A percentile compares a stretch with the other conserved stretches of the same genome.
These are phyloP conservation scores for Heterobasidion annosum DNA, from an alignment of 1,284 basidiomycete genomes.

Conservation along the genomic window DNA sequence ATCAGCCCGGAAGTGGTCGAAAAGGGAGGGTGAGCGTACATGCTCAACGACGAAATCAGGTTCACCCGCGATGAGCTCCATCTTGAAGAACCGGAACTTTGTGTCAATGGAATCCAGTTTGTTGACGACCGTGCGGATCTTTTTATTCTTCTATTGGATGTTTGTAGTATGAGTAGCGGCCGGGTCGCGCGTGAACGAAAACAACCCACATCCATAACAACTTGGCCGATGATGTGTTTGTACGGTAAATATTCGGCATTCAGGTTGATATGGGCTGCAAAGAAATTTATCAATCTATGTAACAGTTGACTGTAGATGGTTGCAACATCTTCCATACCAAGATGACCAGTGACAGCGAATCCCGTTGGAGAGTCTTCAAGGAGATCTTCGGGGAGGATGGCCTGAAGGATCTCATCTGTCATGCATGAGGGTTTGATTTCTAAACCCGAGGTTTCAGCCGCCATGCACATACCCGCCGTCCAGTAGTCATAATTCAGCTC, in stretches of 20 bases:
- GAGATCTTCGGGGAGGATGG: slow-evolving; percentile 70
- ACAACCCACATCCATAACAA: slow-evolving; percentile 76
- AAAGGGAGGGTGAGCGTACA: slow-evolving; percentile 38
- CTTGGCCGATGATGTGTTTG: slow-evolving; percentile 84
- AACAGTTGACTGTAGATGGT: not conserved
- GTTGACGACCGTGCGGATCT: slow-evolving; percentile 88
- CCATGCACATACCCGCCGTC: slow-evolving; percentile 54
- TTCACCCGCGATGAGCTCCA: slow-evolving; percentile 94
- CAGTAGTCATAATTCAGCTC: slow-evolving; percentile 79
- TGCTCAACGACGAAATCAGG: slow-evolving; percentile 80
- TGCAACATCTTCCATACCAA: slow-evolving; percentile 44
- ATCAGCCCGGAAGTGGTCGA: not conserved
- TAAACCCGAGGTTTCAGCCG: not conserved
- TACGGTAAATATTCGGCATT: slow-evolving; percentile 88
- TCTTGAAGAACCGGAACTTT: slow-evolving; percentile 89
- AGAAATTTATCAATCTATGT: not conserved
- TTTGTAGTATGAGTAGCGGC: too few relatives aligned
- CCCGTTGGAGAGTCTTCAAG: slow-evolving; percentile 77
- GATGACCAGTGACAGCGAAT: slow-evolving; percentile 87
- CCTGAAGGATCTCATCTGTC: slow-evolving; percentile 75
- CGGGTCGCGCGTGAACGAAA: not conserved
- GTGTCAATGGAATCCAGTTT: slow-evolving; percentile 86
- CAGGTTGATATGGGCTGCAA: slow-evolving; percentile 79
- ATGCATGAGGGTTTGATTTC: not conserved
- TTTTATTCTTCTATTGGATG: slow-evolving; percentile 66